Conservation (phyloP, 352 stramenopile species). For the Pythium pectinolyticum region DNA sequence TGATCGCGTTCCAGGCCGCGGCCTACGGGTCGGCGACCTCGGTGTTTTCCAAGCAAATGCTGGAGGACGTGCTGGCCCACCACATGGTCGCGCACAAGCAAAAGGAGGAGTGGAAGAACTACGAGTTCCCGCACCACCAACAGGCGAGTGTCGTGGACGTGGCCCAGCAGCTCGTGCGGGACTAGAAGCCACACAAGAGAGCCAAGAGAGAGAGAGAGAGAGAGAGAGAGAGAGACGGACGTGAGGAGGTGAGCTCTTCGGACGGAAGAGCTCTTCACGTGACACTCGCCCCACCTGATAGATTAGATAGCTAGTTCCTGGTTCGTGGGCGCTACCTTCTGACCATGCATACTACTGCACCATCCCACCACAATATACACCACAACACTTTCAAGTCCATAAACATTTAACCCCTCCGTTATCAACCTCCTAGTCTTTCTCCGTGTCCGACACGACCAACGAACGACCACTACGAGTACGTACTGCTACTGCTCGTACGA, state of each 20-base stretch:
- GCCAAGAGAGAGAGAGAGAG: constrained; percentile 4
- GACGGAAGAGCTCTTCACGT: too few species aligned
- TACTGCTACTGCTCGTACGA: too few species aligned
- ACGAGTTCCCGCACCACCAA: constrained; percentile 58
- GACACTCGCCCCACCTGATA: constrained; percentile 50
- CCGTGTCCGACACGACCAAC: too few species aligned
- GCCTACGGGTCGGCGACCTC: constrained; percentile 96
- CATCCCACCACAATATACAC: background rate
- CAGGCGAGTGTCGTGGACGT: constrained; percentile 35
- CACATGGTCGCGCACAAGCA: constrained; percentile 92
- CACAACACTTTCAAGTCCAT: background rate
- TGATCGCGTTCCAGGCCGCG: constrained; percentile 98
- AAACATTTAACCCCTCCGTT: background rate
- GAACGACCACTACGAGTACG: too few species aligned
- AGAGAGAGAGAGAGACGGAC: constrained; percentile 7
- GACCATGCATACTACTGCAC: constrained; percentile 3
- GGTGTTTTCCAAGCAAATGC: constrained; percentile 92
- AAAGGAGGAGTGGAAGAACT: constrained; percentile 93
- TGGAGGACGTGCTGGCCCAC: constrained; percentile 93
- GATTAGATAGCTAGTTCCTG: constrained; percentile 85
- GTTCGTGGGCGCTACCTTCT: constrained; percentile 70
- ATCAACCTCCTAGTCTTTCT: too few species aligned
- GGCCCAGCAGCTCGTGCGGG: constrained; percentile 48
- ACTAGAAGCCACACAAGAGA: too few species aligned
- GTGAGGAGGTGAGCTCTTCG: too few species aligned